Evolutionary conservation across 768 basidiomycete species (phyloP).

Genomic region (Kwoniella sp.): DNA sequence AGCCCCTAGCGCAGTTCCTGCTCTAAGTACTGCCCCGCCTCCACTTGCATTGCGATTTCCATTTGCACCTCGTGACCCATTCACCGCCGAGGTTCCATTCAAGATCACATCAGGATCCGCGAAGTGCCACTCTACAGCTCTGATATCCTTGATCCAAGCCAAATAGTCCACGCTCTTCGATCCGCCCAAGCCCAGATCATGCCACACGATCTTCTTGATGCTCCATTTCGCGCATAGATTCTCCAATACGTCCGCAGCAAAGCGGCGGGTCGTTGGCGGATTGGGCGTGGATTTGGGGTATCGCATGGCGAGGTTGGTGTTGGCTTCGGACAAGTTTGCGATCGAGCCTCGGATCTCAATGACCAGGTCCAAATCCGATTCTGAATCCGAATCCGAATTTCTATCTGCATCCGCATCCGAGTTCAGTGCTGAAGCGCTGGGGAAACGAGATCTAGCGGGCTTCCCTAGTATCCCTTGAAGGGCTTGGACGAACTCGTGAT

Average conservation of each 20-base stretch:
- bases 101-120: neutral
- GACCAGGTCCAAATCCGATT: neutral
- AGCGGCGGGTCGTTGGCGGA: neutral
- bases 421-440: neutral
- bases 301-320: neutral
- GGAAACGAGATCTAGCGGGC: neutral
- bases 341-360: neutral
- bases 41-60: neutral
- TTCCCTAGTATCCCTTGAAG: neutral
- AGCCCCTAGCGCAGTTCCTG: too few relatives aligned
- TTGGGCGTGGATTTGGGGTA: neutral
- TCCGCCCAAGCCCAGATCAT: neutral
- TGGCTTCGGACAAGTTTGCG: neutral
- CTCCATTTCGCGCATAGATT: neutral
- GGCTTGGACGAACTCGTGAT: neutral
- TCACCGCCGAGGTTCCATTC: too few relatives aligned
- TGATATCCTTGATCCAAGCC: neutral
- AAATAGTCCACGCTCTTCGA: neutral
- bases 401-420: neutral
- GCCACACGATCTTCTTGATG: neutral
- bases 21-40: too few relatives aligned
- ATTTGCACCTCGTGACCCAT: neutral
- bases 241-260: neutral
- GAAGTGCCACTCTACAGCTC: neutral
- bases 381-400: neutral